These are phyloP conservation scores for Chytriomyces confervae DNA, from an alignment of 192 early-diverging fungal species.

Conservation along the genomic window DNA sequence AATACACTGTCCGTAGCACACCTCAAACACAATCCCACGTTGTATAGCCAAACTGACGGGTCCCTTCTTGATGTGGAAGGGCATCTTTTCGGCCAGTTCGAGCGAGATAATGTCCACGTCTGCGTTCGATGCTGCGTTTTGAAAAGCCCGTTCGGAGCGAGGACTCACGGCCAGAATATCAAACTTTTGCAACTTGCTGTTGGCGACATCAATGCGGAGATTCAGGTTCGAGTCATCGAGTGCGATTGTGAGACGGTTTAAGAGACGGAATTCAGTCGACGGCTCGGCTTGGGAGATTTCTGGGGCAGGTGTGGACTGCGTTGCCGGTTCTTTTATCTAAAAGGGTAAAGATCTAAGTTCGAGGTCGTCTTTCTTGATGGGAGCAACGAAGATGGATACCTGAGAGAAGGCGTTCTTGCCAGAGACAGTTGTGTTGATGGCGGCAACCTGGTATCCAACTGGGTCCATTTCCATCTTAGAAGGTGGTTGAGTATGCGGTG, in stretches of 20 bases:
- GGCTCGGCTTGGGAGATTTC: conserved; percentile 28
- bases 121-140: conserved; percentile 61
- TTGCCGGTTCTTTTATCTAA: conserved; percentile 29
- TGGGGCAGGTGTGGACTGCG: conserved; percentile 9
- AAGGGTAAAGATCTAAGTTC: too few species aligned
- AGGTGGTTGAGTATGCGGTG: background rate
- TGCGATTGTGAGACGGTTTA: conserved; percentile 63
- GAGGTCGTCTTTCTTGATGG: too few species aligned
- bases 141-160: conserved; percentile 71
- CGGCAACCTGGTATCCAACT: conserved; percentile 68
- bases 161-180: conserved; percentile 80
- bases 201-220: conserved; percentile 23
- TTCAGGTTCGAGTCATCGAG: conserved; percentile 64
- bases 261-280: conserved; percentile 51
- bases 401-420: conserved; percentile 48
- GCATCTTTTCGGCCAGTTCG: conserved; percentile 68
- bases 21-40: conserved; percentile 82
- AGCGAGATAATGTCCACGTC: conserved; percentile 86
- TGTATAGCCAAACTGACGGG: conserved; percentile 71
- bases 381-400: conserved; percentile 16
- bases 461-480: background rate
- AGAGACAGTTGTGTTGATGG: conserved; percentile 55
- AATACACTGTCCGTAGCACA: conserved; percentile 71
- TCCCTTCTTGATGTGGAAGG: conserved; percentile 70
- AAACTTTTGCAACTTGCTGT: conserved; percentile 39